These are phyloP conservation scores for Hypoxylon sp. DNA, from an alignment of 2,329 filamentous ascomycete species.

Conservation along the genomic window DNA sequence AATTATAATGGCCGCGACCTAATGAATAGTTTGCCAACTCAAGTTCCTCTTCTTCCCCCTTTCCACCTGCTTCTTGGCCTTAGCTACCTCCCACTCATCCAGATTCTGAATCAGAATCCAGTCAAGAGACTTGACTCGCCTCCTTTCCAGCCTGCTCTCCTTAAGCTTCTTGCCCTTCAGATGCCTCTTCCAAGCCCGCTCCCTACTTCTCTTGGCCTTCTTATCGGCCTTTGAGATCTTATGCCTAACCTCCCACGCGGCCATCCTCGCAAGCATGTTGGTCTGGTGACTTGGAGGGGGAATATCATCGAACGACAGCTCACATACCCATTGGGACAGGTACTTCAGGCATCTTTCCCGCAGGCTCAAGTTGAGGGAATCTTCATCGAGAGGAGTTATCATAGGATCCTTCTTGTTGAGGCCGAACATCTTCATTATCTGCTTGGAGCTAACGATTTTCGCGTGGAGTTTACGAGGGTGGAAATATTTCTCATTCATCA, in stretches of 20 bases:
- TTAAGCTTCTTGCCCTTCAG: conserved; percentile 46
- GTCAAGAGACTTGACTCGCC: conserved; percentile 37
- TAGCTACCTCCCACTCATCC: conserved; percentile 42
- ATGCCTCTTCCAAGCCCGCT: conserved; percentile 49
- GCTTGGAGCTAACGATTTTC: conserved; percentile 48
- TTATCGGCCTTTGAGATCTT: conserved; percentile 44
- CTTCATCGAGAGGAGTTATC: conserved; percentile 45
- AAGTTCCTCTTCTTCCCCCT: conserved; percentile 29
- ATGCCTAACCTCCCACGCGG: conserved; percentile 49
- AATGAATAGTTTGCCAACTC: not conserved
- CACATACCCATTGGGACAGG: conserved; percentile 35
- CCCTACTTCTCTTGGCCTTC: conserved; percentile 41
- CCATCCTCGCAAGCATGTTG: conserved; percentile 47
- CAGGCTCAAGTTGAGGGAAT: conserved; percentile 44
- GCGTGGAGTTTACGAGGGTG: conserved; percentile 53
- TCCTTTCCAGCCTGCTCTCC: conserved; percentile 32
- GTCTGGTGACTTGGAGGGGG: conserved; percentile 37
- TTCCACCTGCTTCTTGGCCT: conserved; percentile 40
- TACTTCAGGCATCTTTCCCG: conserved; percentile 47
- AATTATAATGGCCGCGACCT: not conserved
- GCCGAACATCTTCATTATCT: conserved; percentile 46
- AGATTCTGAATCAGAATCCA: conserved; percentile 45
- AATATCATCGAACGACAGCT: conserved; percentile 40
- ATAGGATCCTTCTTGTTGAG: conserved; percentile 44
- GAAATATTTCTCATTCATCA: conserved; percentile 54